phyloP scores from a whole-genome alignment of 176 grass and related monocot genomes.

The Oropetium thomaeum region DNA sequence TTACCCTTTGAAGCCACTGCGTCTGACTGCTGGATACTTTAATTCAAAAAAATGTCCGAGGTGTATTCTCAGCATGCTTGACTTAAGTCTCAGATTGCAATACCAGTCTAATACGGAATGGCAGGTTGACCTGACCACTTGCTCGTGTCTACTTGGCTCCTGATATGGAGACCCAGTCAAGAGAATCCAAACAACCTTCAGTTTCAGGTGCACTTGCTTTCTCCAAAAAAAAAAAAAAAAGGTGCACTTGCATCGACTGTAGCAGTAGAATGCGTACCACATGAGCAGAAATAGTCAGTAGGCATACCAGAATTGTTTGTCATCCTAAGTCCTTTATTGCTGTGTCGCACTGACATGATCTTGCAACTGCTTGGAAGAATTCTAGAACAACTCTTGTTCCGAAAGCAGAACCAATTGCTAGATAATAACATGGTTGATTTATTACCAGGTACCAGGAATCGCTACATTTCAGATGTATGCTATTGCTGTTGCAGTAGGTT shows the following conservation, averaged over 20 bases:
- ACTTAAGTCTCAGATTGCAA: slow-evolving; percentile 4
- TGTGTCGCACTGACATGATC: slow-evolving; percentile 3
- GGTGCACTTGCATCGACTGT: slow-evolving; percentile 31
- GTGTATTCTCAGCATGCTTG: not conserved
- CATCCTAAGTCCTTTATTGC: not conserved
- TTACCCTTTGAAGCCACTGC: not conserved
- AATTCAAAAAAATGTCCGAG: not conserved
- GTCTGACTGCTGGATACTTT: not conserved
- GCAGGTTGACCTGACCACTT: slow-evolving; percentile 8
- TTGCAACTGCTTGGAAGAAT: not conserved
- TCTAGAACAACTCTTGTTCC: not conserved
- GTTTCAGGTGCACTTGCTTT: too few species aligned
- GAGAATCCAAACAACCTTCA: slow-evolving; percentile 6
- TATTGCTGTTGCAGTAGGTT: not conserved
- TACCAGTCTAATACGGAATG: not conserved
- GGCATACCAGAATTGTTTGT: not conserved
- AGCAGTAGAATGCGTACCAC: slow-evolving; percentile 7
- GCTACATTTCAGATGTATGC: not conserved
- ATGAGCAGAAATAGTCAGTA: slow-evolving; percentile 20
- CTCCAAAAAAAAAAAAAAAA: too few species aligned
- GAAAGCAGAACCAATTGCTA: not conserved
- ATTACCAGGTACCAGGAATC: not conserved
- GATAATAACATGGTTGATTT: not conserved
- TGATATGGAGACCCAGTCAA: slow-evolving; percentile 16
- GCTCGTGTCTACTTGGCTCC: slow-evolving; percentile 24